Percentiles rank a stretch among this genome's conserved stretches.
Evolutionary conservation across 2,329 filamentous ascomycete species (phyloP).

Genomic region (Fusarium guadeloupense): DNA sequence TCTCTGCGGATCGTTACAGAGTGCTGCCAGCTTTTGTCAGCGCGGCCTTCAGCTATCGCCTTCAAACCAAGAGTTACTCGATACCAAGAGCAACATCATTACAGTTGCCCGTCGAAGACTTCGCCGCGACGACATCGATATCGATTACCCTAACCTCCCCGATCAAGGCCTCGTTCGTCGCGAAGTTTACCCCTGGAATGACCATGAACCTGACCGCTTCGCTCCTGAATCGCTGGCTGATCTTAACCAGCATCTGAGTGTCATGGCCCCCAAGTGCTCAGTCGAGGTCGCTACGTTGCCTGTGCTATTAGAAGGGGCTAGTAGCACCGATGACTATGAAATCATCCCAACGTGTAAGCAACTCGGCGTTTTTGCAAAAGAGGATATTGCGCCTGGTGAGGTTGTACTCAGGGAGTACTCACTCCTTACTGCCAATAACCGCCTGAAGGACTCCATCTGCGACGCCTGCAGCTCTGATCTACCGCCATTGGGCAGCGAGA

Average conservation of each 20-base stretch:
- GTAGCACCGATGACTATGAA: conserved; percentile 59
- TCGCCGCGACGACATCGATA: conserved; percentile 56
- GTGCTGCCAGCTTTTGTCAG: conserved; percentile 71
- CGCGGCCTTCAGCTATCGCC: conserved; percentile 67
- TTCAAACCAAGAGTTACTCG: conserved; percentile 63
- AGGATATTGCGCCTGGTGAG: conserved; percentile 80
- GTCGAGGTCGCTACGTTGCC: conserved; percentile 81
- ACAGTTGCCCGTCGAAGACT: conserved; percentile 61
- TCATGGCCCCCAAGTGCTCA: conserved; percentile 82
- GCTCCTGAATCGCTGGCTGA: conserved; percentile 73
- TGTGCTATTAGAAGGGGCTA: conserved; percentile 68
- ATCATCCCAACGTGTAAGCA: conserved; percentile 72
- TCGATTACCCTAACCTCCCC: conserved; percentile 63
- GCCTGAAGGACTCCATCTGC: conserved; percentile 85
- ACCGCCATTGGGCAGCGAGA: conserved; percentile 63
- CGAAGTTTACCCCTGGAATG: conserved; percentile 76
- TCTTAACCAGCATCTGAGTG: conserved; percentile 74
- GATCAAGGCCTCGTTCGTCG: conserved; percentile 75
- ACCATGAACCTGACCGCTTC: conserved; percentile 74
- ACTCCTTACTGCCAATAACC: conserved; percentile 87
- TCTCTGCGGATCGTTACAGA: conserved; percentile 74
- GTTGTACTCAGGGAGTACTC: conserved; percentile 83
- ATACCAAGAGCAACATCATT: conserved; percentile 63
- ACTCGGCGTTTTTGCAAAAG: conserved; percentile 87
- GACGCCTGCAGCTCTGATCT: conserved; percentile 86